A percentile compares a stretch with the other conserved stretches of the same genome.
These are phyloP conservation scores for Trichosporon ovoides DNA, from an alignment of 1,284 basidiomycete species.

Conservation along the genomic window DNA sequence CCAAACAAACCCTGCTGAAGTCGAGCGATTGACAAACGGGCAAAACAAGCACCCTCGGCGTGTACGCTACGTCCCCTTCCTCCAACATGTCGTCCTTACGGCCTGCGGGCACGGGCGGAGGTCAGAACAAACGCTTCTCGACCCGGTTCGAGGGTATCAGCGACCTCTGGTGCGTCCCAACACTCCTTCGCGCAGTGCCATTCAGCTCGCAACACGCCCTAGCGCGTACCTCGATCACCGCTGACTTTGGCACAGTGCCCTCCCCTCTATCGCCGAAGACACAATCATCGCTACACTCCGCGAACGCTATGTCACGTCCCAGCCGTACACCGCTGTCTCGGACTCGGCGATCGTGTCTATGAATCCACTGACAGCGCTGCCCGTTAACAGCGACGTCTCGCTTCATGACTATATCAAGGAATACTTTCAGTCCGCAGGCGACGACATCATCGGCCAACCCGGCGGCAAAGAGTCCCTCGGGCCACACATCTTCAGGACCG, in stretches of 20 bases:
- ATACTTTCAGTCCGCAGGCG: constrained; percentile 56
- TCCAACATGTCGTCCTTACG: constrained; percentile 15
- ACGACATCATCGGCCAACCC: constrained; percentile 43
- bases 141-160: constrained; percentile 37
- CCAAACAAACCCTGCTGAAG: constrained; percentile 7
- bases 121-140: constrained; percentile 14
- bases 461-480: constrained; percentile 50
- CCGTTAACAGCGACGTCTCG: constrained; percentile 71
- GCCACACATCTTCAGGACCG: constrained; percentile 82
- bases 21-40: constrained; percentile 1
- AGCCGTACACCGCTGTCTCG: constrained; percentile 72
- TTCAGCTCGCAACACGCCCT: neutral
- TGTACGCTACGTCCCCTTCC: neutral
- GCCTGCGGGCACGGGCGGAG: neutral
- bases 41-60: constrained; percentile 4
- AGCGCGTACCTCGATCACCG: neutral
- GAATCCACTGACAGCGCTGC: constrained; percentile 81
- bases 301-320: constrained; percentile 77
- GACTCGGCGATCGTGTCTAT: constrained; percentile 68
- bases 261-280: constrained; percentile 46
- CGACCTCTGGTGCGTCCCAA: constrained; percentile 39
- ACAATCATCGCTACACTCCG: constrained; percentile 61
- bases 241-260: constrained; percentile 21
- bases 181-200: neutral
- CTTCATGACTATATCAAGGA: constrained; percentile 76